Base-by-base conservation (phyloP, 2,329 filamentous ascomycete species). In the Neonectria neomacrospora region DNA sequence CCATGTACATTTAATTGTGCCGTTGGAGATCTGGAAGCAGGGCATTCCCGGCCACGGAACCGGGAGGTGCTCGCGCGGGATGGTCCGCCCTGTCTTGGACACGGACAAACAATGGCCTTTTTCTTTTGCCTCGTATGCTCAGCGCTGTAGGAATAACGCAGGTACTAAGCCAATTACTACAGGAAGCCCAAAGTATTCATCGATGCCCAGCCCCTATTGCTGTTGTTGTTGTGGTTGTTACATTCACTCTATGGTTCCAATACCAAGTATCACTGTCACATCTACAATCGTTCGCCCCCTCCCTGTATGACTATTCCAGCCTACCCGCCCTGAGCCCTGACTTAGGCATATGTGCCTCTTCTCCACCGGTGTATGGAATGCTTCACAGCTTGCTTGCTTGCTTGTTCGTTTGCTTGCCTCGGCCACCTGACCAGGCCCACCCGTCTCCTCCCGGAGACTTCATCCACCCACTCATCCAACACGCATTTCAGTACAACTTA, bases 31-130 rank as follows among this genome's bases (percentile, higher is more conserved):
- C 18, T 44, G 4, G 8, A 52, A 45, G 28, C 47, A 58, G 26
- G 56, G 56, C 18, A 23, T 22, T 45, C 56, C 56, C 48, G 48
- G 56, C 18, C 18, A 37, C 47, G 56, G 56, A 51, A 45, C 56
- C 28, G 47, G 56, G 50, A 52, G 28, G 28, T 14, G 32, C 32
- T 52, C 41, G 56, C 39, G 39, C 48, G 56, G 28, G 48, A 30
- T 42, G 44, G 44, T 26, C 54, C 45, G 45, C 30, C 23, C 34
- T 50, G 45, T 42, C 45, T 51, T 39, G 32, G n/a, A 22, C 34
- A 28, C 26, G 28, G 44, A 28, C 37, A 48, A 28, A 23, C 12
- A 34, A 39, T 39, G 34, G 23, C 34, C 14, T 7, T 22, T 18
- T 5, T 9, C 18, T n/a, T n/a, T n/a, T n/a, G 37, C n/a, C 18